These are phyloP conservation scores for Fusarium mangiferae DNA, from an alignment of 2,329 filamentous ascomycete species.

Conservation along the genomic window DNA sequence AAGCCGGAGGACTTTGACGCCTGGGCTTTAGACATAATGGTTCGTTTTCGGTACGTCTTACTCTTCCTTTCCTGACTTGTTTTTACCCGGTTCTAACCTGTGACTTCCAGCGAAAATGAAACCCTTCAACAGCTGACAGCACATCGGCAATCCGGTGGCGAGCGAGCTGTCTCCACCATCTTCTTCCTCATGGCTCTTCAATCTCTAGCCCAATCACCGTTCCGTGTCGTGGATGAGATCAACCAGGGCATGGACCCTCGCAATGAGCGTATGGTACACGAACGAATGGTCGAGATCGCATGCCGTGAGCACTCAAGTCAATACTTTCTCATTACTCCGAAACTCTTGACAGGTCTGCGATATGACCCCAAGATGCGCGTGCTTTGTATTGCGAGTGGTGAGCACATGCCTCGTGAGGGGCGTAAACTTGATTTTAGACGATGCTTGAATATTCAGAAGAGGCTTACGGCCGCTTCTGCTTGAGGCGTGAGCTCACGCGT, in stretches of 20 bases:
- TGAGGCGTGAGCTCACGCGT: not conserved
- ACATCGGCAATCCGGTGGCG: constrained; percentile 94
- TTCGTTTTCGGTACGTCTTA: constrained; percentile 83
- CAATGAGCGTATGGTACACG: constrained; percentile 98
- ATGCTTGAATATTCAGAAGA: constrained; percentile 57
- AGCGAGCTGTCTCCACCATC: constrained; percentile 95
- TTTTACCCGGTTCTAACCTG: constrained; percentile 10
- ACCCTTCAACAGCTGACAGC: constrained; percentile 85
- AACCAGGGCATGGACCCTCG: constrained; percentile 99
- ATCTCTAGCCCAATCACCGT: constrained; percentile 90
- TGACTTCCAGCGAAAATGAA: constrained; percentile 73
- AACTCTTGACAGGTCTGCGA: constrained; percentile 84
- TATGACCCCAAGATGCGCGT: constrained; percentile 94
- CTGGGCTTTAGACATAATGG: constrained; percentile 93
- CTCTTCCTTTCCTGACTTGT: not conserved
- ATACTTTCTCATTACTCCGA: constrained; percentile 98
- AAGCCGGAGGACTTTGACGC: constrained; percentile 94
- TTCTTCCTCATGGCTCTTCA: constrained; percentile 99
- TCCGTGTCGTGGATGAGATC: constrained; percentile 99
- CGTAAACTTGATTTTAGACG: constrained; percentile 61
- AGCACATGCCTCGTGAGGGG: constrained; percentile 70
- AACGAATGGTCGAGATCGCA: constrained; percentile 97
- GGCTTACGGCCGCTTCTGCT: constrained; percentile 50
- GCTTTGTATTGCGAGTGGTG: constrained; percentile 91
- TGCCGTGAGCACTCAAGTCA: constrained; percentile 82